phyloP scores from a whole-genome alignment of 768 basidiomycete species.

The Suillus plorans region DNA sequence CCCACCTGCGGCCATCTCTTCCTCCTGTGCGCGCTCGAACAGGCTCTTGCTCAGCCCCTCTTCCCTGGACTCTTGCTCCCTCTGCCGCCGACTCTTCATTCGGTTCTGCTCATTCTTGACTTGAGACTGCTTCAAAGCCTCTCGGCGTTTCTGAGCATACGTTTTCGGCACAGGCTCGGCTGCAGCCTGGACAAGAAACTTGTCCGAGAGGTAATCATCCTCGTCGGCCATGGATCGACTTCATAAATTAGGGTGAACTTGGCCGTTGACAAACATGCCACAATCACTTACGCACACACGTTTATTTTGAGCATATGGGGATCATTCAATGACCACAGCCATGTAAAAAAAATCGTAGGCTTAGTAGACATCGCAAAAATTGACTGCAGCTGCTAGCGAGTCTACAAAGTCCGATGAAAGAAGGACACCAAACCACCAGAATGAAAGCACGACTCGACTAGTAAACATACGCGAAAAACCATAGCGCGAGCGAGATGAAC shows the following conservation, averaged over 20 bases:
- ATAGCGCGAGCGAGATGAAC: constrained; percentile 29
- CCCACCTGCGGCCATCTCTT: constrained; percentile 40
- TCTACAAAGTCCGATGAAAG: constrained; percentile 27
- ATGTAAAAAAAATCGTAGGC: constrained; percentile 28
- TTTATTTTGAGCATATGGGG: constrained; percentile 3
- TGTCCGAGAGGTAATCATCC: constrained; percentile 88
- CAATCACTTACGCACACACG: constrained; percentile 6
- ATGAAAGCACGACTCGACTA: constrained; percentile 29
- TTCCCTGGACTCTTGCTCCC: constrained; percentile 71
- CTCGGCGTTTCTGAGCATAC: constrained; percentile 70
- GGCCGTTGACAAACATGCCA: constrained; percentile 20
- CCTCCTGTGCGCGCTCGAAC: constrained; percentile 73
- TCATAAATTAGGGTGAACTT: constrained; percentile 3
- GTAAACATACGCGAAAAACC: constrained; percentile 37
- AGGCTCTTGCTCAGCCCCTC: constrained; percentile 80
- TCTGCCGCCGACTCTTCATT: constrained; percentile 59
- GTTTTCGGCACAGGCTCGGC: constrained; percentile 49
- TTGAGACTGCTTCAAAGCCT: constrained; percentile 55
- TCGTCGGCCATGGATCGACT: constrained; percentile 61
- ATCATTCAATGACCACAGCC: constrained; percentile 18
- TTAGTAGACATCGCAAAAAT: constrained; percentile 24
- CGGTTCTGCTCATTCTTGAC: constrained; percentile 68
- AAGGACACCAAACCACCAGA: constrained; percentile 46
- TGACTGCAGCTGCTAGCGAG: constrained; percentile 28
- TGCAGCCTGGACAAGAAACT: constrained; percentile 57